Conservation (phyloP, 371 early-diverging fungal species). For the Haplosporangium sp. region DNA sequence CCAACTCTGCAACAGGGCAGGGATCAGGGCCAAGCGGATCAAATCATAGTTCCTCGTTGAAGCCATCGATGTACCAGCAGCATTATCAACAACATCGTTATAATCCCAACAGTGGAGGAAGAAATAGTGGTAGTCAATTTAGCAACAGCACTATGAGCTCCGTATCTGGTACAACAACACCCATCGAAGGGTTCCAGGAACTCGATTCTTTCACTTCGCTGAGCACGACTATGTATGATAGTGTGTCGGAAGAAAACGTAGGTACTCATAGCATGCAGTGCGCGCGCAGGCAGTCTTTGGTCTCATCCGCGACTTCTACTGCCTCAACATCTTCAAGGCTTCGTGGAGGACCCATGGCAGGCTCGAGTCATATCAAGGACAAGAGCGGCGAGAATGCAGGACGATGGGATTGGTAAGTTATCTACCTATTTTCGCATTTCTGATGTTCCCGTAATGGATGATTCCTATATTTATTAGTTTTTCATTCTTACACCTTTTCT, state of each 20-base stretch:
- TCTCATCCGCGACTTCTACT: slow-evolving; percentile 12
- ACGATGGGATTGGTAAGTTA: slow-evolving; percentile 36
- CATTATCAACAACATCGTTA: not conserved
- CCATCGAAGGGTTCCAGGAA: slow-evolving; percentile 14
- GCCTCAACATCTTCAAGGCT: slow-evolving; percentile 12
- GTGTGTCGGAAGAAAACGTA: slow-evolving; percentile 5
- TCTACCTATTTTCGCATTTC: not conserved
- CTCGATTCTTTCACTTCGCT: not conserved
- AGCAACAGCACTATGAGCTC: slow-evolving; percentile 4
- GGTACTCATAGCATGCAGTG: not conserved
- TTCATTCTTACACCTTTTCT: not conserved
- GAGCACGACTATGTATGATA: not conserved
- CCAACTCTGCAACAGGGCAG: not conserved
- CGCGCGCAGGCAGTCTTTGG: slow-evolving; percentile 12
- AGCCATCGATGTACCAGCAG: not conserved
- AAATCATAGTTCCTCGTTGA: slow-evolving; percentile 12
- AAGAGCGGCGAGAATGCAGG: slow-evolving; percentile 16
- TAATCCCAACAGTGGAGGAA: not conserved
- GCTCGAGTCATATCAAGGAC: slow-evolving; percentile 14
- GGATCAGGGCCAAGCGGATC: not conserved
- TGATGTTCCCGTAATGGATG: too few relatives aligned
- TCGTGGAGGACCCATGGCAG: slow-evolving; percentile 6
- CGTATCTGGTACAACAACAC: not conserved
- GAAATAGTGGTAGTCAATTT: not conserved
- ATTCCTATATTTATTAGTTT: not conserved